Conservation (phyloP, 805 yeast species). For the Metschnikowia baotianmanensis region DNA sequence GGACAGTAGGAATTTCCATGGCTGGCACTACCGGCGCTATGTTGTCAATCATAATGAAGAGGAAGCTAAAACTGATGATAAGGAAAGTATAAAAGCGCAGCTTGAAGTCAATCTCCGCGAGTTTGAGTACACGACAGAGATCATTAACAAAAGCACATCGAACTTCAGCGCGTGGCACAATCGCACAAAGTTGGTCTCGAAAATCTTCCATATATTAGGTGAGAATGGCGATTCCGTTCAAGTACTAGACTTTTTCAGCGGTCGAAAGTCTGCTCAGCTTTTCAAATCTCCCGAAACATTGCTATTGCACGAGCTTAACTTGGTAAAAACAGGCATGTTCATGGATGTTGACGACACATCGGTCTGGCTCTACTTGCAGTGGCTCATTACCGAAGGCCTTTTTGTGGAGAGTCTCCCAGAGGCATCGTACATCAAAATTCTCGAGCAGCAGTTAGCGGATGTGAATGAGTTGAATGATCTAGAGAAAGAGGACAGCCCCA, state of each 20-base stretch:
- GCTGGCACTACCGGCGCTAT: constrained; percentile 90
- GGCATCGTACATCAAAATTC: constrained; percentile 33
- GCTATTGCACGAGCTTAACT: constrained; percentile 56
- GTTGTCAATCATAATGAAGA: constrained; percentile 47
- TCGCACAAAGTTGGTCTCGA: constrained; percentile 66
- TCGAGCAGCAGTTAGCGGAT: constrained; percentile 45
- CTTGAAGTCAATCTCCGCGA: constrained; percentile 47
- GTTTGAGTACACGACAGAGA: constrained; percentile 71
- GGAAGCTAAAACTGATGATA: not conserved
- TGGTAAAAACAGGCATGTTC: constrained; percentile 78
- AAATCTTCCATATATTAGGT: constrained; percentile 33
- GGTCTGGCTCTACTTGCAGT: constrained; percentile 83
- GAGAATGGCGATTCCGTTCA: not conserved
- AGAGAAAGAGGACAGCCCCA: constrained; percentile 60
- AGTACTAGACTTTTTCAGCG: not conserved
- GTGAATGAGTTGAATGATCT: constrained; percentile 65
- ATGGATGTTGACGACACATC: constrained; percentile 95
- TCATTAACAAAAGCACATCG: constrained; percentile 80
- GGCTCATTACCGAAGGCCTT: constrained; percentile 59
- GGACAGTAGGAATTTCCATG: constrained; percentile 89
- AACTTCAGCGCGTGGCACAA: constrained; percentile 97
- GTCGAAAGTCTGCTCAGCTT: constrained; percentile 15
- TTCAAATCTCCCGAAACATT: constrained; percentile 35
- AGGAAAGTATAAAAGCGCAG: not conserved
- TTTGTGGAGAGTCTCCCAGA: constrained; percentile 29